Conservation (phyloP, 495 filamentous ascomycete species). For the Tuber calosporum region DNA sequence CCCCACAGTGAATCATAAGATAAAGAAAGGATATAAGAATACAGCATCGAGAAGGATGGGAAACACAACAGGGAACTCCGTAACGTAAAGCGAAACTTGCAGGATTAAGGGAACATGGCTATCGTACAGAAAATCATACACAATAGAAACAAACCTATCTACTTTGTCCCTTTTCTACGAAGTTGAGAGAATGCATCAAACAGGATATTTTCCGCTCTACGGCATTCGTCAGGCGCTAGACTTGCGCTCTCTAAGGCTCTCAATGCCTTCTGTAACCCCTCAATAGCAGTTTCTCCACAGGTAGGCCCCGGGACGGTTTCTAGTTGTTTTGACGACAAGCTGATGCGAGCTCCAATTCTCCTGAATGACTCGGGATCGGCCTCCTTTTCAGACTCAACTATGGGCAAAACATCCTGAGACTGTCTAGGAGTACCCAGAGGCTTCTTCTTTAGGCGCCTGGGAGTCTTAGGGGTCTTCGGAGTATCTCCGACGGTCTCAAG, state of each 20-base stretch:
- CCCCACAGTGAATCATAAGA: neutral
- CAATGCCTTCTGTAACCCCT: slow-evolving; percentile 15
- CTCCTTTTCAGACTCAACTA: neutral
- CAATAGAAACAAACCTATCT: neutral
- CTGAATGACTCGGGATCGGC: neutral
- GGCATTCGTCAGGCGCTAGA: slow-evolving; percentile 18
- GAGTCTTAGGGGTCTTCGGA: neutral
- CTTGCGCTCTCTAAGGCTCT: slow-evolving; percentile 4
- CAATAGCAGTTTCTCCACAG: slow-evolving; percentile 13
- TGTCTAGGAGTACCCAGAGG: neutral
- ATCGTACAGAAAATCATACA: neutral
- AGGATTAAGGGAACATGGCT: slow-evolving; percentile 1
- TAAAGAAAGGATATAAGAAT: neutral
- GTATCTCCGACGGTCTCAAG: neutral
- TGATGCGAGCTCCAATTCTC: slow-evolving; percentile 7
- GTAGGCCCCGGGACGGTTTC: neutral
- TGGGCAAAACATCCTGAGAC: neutral
- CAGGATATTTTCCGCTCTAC: slow-evolving; percentile 25
- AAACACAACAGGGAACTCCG: neutral
- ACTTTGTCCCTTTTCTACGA: slow-evolving; percentile 16
- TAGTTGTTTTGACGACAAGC: neutral
- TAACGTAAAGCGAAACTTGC: neutral
- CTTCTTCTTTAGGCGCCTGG: neutral
- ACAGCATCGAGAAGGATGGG: neutral
- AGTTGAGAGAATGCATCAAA: slow-evolving; percentile 30